Conservation (phyloP, 257 asterid genomes). For the Solanum boliviense region DNA sequence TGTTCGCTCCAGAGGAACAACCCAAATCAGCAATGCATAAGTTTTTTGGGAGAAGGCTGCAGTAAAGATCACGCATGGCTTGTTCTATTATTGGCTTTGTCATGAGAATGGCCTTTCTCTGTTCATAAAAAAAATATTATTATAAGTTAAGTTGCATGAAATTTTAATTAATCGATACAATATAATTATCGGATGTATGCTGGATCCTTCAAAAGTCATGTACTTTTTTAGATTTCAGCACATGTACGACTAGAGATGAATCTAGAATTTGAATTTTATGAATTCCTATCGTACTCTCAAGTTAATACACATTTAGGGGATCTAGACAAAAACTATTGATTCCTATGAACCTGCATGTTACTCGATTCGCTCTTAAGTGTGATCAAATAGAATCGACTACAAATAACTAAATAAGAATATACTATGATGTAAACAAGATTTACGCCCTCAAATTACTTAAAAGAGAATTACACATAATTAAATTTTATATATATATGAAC, state of each 20-base stretch:
- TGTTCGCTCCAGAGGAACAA: slow-evolving; percentile 1
- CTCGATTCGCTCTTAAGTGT: not conserved
- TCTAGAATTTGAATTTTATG: not conserved
- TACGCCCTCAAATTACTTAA: not conserved
- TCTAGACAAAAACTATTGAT: not conserved
- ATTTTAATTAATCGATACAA: not conserved
- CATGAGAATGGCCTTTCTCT: slow-evolving; percentile 35
- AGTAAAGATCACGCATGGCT: slow-evolving; percentile 18
- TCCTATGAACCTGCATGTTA: not conserved
- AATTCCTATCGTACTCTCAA: not conserved
- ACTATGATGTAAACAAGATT: not conserved
- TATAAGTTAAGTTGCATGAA: not conserved
- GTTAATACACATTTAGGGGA: not conserved
- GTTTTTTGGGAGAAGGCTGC: not conserved
- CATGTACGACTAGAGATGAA: not conserved
- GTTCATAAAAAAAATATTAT: not conserved
- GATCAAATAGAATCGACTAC: not conserved
- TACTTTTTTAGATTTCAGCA: not conserved
- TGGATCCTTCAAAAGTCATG: not conserved
- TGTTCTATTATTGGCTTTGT: slow-evolving; percentile 26
- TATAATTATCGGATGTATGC: not conserved
- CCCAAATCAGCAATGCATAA: slow-evolving; percentile 8
- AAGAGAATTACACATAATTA: not conserved
- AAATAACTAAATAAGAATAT: not conserved
- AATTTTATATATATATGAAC: no score